Percentiles rank a stretch among this genome's conserved stretches.
These are phyloP conservation scores for Parastagonospora avenae DNA, from an alignment of 2,329 filamentous ascomycete genomes.

Conservation along the genomic window DNA sequence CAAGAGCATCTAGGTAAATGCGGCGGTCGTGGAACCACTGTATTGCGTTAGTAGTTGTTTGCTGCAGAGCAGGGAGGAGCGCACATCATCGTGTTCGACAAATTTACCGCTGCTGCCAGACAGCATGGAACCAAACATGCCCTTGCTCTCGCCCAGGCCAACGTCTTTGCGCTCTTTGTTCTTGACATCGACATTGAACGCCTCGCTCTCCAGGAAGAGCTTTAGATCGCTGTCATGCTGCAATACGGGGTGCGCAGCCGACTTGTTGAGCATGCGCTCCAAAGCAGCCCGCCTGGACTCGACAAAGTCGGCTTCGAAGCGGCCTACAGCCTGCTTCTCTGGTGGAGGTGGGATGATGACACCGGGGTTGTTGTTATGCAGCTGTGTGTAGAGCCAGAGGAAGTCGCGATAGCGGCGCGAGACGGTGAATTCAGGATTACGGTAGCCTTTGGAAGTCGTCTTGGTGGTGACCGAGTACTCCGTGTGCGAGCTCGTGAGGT, in stretches of 20 bases:
- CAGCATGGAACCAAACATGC: conserved; percentile 84
- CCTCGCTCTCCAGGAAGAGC: conserved; percentile 93
- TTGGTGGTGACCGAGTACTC: conserved; percentile 95
- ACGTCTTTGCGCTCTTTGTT: conserved; percentile 94
- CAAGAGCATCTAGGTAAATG: conserved; percentile 91
- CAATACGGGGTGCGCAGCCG: conserved; percentile 82
- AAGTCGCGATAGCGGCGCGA: conserved; percentile 95
- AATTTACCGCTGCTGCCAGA: conserved; percentile 80
- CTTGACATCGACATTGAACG: conserved; percentile 95
- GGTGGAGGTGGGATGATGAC: conserved; percentile 94
- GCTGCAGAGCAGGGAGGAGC: conserved; percentile 37
- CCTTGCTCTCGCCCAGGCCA: conserved; percentile 86
- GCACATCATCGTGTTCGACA: conserved; percentile 93
- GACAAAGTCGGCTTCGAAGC: conserved; percentile 96
- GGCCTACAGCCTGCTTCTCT: conserved; percentile 95
- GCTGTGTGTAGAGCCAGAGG: conserved; percentile 93
- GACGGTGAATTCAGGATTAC: conserved; percentile 88
- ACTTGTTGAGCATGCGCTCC: conserved; percentile 98
- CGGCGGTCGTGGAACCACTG: conserved; percentile 98
- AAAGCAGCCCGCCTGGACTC: conserved; percentile 88
- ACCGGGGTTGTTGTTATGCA: conserved; percentile 93
- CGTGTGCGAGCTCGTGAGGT: conserved; percentile 95
- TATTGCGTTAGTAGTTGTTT: conserved; percentile 11
- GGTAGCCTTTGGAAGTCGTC: conserved; percentile 96
- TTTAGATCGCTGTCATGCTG: conserved; percentile 95